Percentiles rank a stretch among this genome's conserved stretches.
These are phyloP conservation scores for Mortierella sp. DNA, from an alignment of 371 early-diverging fungal species.

Conservation along the genomic window DNA sequence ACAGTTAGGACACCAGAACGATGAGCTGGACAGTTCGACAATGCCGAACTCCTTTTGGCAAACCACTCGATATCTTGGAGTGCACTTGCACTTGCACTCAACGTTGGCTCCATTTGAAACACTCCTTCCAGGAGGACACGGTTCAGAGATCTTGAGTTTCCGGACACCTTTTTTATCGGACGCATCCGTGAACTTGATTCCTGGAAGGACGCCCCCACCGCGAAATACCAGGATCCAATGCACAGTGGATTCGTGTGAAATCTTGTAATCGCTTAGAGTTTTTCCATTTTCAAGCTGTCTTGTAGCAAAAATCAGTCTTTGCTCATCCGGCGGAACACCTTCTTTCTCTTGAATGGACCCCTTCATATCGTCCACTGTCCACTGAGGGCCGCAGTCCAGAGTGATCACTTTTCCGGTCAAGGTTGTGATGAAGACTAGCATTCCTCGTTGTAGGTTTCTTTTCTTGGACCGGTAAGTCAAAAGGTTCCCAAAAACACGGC, in stretches of 20 bases:
- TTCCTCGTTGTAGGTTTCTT: background rate
- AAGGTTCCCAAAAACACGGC: conserved; percentile 4
- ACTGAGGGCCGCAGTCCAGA: conserved; percentile 67
- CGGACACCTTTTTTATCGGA: no score
- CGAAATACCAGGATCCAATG: no score
- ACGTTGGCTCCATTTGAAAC: background rate
- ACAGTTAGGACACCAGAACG: conserved; percentile 22
- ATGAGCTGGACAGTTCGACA: background rate
- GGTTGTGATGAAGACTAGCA: background rate
- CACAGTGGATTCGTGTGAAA: no score
- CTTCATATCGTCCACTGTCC: conserved; percentile 58
- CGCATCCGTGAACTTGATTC: no score
- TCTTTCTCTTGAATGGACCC: no score
- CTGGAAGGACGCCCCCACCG: no score
- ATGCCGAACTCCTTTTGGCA: conserved; percentile 3
- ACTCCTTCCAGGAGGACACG: conserved; percentile 3
- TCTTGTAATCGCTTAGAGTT: no score
- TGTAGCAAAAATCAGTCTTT: background rate
- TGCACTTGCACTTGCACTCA: background rate
- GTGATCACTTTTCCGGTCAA: conserved; percentile 55
- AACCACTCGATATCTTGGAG: conserved; percentile 5
- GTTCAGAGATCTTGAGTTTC: background rate
- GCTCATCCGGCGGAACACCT: background rate
- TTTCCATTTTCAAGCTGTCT: no score
- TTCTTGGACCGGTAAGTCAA: conserved; percentile 1